Conservation (phyloP, 23 red algal species). For the Agarophyton chilense region DNA sequence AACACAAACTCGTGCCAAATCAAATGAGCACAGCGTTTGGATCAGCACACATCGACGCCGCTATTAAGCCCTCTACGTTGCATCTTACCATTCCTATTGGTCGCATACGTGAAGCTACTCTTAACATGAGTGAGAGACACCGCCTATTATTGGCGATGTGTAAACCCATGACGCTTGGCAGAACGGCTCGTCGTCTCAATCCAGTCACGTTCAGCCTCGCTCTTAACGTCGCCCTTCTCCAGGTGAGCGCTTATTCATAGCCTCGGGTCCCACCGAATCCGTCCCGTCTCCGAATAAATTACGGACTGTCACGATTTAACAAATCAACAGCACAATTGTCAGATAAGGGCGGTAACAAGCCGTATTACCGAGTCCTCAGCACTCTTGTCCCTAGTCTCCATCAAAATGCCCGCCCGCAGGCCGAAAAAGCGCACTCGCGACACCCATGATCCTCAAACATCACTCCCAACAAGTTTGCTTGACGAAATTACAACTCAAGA, state of each 20-base stretch:
- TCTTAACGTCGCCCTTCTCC: neutral
- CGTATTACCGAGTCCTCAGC: neutral
- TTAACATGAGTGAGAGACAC: neutral
- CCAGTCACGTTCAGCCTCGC: neutral
- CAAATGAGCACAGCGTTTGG: neutral
- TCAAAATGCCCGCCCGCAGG: neutral
- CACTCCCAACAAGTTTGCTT: conserved; percentile 27
- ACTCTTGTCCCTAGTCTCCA: neutral
- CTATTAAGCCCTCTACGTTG: neutral
- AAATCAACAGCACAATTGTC: neutral
- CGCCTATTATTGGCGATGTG: conserved; percentile 21
- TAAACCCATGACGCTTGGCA: conserved; percentile 38
- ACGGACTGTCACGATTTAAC: neutral
- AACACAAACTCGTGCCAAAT: too few species aligned
- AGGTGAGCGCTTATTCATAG: neutral
- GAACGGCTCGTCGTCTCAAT: neutral
- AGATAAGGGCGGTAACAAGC: neutral
- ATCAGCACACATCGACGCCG: neutral
- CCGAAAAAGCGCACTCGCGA: conserved; percentile 52
- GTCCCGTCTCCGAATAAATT: neutral
- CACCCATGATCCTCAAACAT: conserved; percentile 42
- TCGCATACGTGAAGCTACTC: neutral
- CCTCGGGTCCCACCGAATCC: neutral
- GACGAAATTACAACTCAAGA: conserved; percentile 22
- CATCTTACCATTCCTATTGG: neutral